phyloP scores from a whole-genome alignment of 2,329 filamentous ascomycete species.

The Colletotrichum paranaense region DNA sequence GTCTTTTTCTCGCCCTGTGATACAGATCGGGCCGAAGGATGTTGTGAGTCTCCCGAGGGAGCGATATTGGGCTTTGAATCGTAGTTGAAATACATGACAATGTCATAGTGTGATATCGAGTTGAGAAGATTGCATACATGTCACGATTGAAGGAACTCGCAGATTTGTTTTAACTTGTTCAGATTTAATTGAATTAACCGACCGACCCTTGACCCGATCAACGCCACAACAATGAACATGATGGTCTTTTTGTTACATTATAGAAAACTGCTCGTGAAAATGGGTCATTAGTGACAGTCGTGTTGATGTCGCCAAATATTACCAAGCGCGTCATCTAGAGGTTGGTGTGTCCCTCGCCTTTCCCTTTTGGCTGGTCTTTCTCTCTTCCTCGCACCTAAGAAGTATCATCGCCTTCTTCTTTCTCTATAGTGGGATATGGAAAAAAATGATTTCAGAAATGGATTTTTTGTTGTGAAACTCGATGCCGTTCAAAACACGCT shows the following conservation, averaged over 20 bases:
- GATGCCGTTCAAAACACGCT: conserved; percentile 18
- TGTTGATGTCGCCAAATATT: conserved; percentile 7
- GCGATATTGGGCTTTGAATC: background rate
- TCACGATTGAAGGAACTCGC: background rate
- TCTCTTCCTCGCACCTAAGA: background rate
- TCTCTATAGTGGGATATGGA: conserved; percentile 18
- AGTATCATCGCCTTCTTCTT: background rate
- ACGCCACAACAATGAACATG: conserved; percentile 16
- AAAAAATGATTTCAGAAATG: background rate
- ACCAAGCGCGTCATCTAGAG: conserved; percentile 1
- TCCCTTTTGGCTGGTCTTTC: conserved; percentile 3
- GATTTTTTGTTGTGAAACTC: conserved; percentile 3
- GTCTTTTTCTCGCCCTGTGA: background rate
- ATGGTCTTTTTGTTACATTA: conserved; percentile 13
- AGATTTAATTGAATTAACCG: conserved; percentile 20
- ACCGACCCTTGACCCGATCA: conserved; percentile 16
- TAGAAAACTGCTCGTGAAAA: conserved; percentile 13
- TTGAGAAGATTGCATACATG: background rate
- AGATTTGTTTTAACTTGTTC: conserved; percentile 3
- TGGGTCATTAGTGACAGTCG: conserved; percentile 22
- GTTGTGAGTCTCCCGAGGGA: background rate
- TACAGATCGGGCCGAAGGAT: background rate
- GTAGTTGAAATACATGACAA: background rate
- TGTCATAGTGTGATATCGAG: fast-evolving
- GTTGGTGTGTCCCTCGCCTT: conserved; percentile 8